Conservation (phyloP, 108 stramenopile genomes). For the Skeletonema costatum region DNA sequence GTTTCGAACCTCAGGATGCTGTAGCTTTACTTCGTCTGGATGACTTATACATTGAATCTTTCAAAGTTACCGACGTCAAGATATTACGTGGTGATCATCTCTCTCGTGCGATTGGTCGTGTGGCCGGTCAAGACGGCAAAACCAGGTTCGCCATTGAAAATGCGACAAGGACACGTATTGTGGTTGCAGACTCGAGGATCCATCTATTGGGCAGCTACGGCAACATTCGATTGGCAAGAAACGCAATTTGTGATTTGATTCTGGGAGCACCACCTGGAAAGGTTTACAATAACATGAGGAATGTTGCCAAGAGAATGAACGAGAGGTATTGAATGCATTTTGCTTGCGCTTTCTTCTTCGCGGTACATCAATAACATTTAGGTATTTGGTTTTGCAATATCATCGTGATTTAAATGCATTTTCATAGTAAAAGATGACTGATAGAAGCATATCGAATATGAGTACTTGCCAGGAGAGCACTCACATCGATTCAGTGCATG, state of each 20-base stretch:
- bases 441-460: too few species aligned
- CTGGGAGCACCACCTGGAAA: slow-evolving; percentile 99
- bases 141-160: slow-evolving; percentile 99
- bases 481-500: too few species aligned
- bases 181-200: slow-evolving; percentile 95
- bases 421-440: too few species aligned
- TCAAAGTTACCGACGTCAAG: slow-evolving; percentile 98
- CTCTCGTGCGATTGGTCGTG: slow-evolving; percentile 96
- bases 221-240: slow-evolving; percentile 97
- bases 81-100: slow-evolving; percentile 95
- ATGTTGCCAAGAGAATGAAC: slow-evolving; percentile 96
- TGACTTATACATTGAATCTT: slow-evolving; percentile 97
- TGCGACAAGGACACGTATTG: slow-evolving; percentile 97
- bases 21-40: slow-evolving; percentile 97
- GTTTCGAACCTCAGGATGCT: slow-evolving; percentile 98
- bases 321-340: slow-evolving; percentile 82
- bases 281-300: slow-evolving; percentile 99
- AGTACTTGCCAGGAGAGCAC: too few species aligned
- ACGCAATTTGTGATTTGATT: slow-evolving; percentile 98
- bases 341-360: not conserved
- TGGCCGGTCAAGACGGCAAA: slow-evolving; percentile 99
- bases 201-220: slow-evolving; percentile 95
- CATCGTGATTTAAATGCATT: too few species aligned
- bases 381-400: too few species aligned
- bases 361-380: too few species aligned